Percentiles rank a stretch among this genome's conserved stretches.
phyloP scores from a whole-genome alignment of 1,284 basidiomycete genomes.

The Tetrapyrgos nigripes region DNA sequence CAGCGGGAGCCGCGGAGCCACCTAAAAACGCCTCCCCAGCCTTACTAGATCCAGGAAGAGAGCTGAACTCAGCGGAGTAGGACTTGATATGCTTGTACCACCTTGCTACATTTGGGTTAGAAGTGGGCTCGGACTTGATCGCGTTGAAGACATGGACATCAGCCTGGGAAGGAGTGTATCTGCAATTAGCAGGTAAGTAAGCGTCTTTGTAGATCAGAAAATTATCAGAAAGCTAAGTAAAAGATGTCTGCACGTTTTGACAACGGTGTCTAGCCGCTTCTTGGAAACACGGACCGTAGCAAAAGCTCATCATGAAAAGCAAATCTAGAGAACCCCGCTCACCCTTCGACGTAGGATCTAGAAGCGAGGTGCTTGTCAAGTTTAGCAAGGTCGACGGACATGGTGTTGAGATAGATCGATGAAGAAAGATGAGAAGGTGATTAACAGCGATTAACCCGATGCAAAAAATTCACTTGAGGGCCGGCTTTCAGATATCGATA shows the following conservation, averaged over 20 bases:
- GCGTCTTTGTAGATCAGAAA: constrained; percentile 9
- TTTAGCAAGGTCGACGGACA: constrained; percentile 78
- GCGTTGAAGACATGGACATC: constrained; percentile 95
- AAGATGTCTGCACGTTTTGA: constrained; percentile 66
- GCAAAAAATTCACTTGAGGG: not conserved
- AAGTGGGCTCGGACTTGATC: constrained; percentile 67
- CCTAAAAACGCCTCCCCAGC: constrained; percentile 80
- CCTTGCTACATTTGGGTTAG: constrained; percentile 83
- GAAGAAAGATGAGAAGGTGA: constrained; percentile 22
- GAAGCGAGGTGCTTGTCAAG: constrained; percentile 87
- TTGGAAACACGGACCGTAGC: constrained; percentile 81
- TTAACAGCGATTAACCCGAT: constrained; percentile 17
- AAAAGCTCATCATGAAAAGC: constrained; percentile 28
- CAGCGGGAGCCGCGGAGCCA: constrained; percentile 48
- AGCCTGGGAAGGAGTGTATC: constrained; percentile 95
- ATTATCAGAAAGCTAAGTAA: constrained; percentile 79
- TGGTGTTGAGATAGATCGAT: constrained; percentile 43
- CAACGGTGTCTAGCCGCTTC: constrained; percentile 88
- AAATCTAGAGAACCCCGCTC: constrained; percentile 44
- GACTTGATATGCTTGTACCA: constrained; percentile 97
- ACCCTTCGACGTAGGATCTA: constrained; percentile 94
- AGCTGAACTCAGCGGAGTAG: constrained; percentile 79
- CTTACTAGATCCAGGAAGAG: constrained; percentile 85
- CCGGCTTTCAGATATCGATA: not conserved
- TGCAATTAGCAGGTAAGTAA: constrained; percentile 40